phyloP scores from a whole-genome alignment of 2,329 filamentous ascomycete species.

The Sordariomycetes sp. region DNA sequence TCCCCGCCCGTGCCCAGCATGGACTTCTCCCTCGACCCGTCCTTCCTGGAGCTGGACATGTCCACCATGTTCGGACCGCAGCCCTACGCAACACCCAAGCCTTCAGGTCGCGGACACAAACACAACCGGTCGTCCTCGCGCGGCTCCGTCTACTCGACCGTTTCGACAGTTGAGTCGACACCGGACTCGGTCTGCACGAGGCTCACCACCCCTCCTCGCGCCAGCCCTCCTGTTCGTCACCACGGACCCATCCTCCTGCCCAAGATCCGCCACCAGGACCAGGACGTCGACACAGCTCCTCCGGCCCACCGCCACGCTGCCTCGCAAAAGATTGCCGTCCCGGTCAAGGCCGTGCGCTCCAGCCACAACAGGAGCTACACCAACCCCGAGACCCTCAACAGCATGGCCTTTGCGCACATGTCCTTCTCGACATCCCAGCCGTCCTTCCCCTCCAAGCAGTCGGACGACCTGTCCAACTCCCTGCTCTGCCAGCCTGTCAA shows the following conservation, averaged over 20 bases:
- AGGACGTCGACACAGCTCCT: conserved; percentile 55
- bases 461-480: conserved; percentile 25
- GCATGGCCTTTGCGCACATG: conserved; percentile 23
- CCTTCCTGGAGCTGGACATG: conserved; percentile 39
- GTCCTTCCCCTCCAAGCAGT: conserved; percentile 13
- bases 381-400: conserved; percentile 46
- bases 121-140: conserved; percentile 58
- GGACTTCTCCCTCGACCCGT: conserved; percentile 7
- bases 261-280: conserved; percentile 80
- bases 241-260: conserved; percentile 74
- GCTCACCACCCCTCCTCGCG: conserved; percentile 56
- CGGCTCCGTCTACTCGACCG: conserved; percentile 50
- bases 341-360: conserved; percentile 5
- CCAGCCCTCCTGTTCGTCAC: conserved; percentile 62
- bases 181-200: conserved; percentile 59
- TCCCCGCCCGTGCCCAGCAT: conserved; percentile 5
- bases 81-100: conserved; percentile 1
- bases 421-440: conserved; percentile 26
- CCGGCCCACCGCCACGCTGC: conserved; percentile 26
- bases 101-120: conserved; percentile 21
- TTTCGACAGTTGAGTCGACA: conserved; percentile 48
- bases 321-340: conserved; percentile 8
- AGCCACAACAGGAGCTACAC: conserved; percentile 49
- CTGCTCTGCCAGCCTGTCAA: conserved; percentile 60
- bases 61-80: conserved; percentile 15